Evolutionary conservation across 495 filamentous ascomycete genomes (phyloP).

Genomic region (Trichoderma parareesei): DNA sequence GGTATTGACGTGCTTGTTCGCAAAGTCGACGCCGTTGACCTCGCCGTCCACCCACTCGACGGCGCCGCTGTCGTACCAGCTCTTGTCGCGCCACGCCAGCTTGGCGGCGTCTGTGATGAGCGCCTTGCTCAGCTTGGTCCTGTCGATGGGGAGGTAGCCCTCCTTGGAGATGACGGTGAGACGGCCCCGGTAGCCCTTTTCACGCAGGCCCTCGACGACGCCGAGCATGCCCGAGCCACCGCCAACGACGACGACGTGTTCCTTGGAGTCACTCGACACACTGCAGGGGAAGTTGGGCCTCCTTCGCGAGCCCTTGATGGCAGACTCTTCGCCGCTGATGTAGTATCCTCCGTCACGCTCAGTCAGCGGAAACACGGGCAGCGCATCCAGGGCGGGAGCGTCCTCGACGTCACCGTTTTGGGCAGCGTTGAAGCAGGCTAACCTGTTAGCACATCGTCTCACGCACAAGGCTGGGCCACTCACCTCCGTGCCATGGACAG

Average conservation of each 20-base stretch:
- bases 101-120: conserved; percentile 76
- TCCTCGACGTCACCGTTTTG: conserved; percentile 90
- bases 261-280: conserved; percentile 36
- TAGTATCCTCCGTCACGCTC: conserved; percentile 78
- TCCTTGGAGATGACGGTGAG: conserved; percentile 84
- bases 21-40: conserved; percentile 68
- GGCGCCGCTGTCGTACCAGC: conserved; percentile 68
- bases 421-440: conserved; percentile 79
- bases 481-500: conserved; percentile 94
- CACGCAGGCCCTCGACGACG: conserved; percentile 69
- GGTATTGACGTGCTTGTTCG: conserved; percentile 60
- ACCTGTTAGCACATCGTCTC: background rate
- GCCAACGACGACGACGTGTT: conserved; percentile 76
- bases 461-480: conserved; percentile 9
- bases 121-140: conserved; percentile 93
- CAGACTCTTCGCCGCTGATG: conserved; percentile 68
- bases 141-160: conserved; percentile 77
- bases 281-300: conserved; percentile 64
- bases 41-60: conserved; percentile 70
- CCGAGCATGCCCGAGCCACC: conserved; percentile 82
- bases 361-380: conserved; percentile 66
- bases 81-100: conserved; percentile 60
- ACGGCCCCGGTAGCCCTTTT: conserved; percentile 67
- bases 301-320: conserved; percentile 69
- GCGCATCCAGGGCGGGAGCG: conserved; percentile 75